Percentiles rank a stretch among this genome's conserved stretches.
These are phyloP conservation scores for Anisodus tanguticus DNA, from an alignment of 257 asterid genomes.

Conservation along the genomic window DNA sequence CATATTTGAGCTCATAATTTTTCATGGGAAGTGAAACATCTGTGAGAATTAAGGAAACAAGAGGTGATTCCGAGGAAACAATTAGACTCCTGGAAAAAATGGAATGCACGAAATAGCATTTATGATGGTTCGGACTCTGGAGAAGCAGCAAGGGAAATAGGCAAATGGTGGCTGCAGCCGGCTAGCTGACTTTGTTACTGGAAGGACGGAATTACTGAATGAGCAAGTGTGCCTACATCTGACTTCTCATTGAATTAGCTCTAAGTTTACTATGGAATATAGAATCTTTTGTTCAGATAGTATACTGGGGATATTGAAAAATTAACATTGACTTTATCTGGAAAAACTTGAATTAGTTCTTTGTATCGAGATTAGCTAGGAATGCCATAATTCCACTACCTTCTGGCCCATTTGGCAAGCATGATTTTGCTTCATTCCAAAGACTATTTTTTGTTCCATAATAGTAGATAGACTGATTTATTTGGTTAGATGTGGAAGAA, in stretches of 20 bases:
- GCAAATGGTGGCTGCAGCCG: not conserved
- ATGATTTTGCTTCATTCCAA: not conserved
- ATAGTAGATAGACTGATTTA: not conserved
- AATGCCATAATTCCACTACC: too few species aligned
- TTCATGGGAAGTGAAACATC: too few species aligned
- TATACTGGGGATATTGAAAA: not conserved
- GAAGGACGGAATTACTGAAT: not conserved
- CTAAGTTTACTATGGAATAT: not conserved
- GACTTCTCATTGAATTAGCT: not conserved
- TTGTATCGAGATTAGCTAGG: not conserved
- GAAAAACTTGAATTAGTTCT: not conserved
- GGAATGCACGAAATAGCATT: too few species aligned
- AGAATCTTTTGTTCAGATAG: not conserved
- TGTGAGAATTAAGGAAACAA: too few species aligned
- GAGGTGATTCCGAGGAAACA: too few species aligned
- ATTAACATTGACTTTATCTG: not conserved
- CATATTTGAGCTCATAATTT: too few species aligned
- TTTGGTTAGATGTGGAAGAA: not conserved
- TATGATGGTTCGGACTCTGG: too few species aligned
- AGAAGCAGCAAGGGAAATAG: not conserved
- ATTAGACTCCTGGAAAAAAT: too few species aligned
- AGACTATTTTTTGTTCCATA: not conserved
- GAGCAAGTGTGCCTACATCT: not conserved
- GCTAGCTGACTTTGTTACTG: not conserved
- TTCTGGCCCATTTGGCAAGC: too few species aligned